These are phyloP conservation scores for Magnaporthiopsis rhizophila DNA, from an alignment of 2,329 filamentous ascomycete species.

Conservation along the genomic window DNA sequence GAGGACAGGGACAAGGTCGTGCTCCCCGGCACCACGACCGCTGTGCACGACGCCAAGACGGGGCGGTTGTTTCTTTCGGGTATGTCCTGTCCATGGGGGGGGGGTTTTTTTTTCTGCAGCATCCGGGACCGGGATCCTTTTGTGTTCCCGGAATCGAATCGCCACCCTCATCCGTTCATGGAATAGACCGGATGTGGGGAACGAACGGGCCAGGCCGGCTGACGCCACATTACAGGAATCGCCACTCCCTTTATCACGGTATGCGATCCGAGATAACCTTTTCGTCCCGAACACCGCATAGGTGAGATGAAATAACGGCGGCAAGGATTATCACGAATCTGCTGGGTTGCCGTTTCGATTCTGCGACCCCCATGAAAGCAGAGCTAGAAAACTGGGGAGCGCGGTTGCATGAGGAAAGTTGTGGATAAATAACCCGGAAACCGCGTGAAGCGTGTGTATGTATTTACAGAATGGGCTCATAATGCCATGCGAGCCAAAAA, in stretches of 20 bases:
- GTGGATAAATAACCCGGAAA: too few species aligned
- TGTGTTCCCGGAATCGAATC: neutral
- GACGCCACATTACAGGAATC: slow-evolving; percentile 1
- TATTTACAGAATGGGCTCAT: too few species aligned
- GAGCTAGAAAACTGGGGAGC: too few species aligned
- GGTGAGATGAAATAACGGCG: neutral
- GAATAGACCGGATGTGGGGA: neutral
- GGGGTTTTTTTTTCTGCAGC: too few species aligned
- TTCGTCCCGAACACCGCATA: neutral
- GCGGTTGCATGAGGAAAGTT: too few species aligned
- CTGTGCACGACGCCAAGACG: slow-evolving; percentile 20
- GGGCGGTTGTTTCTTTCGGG: slow-evolving; percentile 20
- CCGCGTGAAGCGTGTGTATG: too few species aligned
- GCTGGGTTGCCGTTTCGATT: too few species aligned
- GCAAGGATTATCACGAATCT: neutral
- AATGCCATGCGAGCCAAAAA: too few species aligned
- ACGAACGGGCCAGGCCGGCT: neutral
- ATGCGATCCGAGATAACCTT: slow-evolving; percentile 5
- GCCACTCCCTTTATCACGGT: slow-evolving; percentile 7
- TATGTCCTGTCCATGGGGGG: too few species aligned
- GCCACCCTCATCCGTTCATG: neutral
- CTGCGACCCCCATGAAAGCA: too few species aligned
- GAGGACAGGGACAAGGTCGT: slow-evolving; percentile 19
- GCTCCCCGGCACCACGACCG: slow-evolving; percentile 18
- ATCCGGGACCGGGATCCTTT: neutral